Evolutionary conservation across 805 yeast genomes (phyloP), one percentile per base, ranked within the genome.

Genomic region (Dipodascus geniculatus): DNA sequence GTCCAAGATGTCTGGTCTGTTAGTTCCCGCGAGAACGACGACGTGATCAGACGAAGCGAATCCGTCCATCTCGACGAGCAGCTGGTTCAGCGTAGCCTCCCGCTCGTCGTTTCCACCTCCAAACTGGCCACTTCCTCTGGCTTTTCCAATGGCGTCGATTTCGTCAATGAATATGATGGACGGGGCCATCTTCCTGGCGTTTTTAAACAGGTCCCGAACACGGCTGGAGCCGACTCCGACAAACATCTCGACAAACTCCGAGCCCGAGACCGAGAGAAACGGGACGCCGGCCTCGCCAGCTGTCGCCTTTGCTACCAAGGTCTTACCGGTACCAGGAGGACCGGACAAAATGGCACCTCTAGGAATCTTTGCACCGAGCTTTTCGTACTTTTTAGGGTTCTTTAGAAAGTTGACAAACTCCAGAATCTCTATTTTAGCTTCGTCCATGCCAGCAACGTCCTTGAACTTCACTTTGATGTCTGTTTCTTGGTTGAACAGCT

Each of bases 271-370:
- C n/a, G 96, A 86, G 62, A 82, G 82, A 67, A 93, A 93, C 48
- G 99, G 97, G 42, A 93, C 99, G 55, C 93, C 95, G 0, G 99
- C 99, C 69, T 93, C 99, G 60, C 98, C 99, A 1, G 99, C 99
- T 51, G 98, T 93, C 3, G 99, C 99, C 66, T 88, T 91, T 11
- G 99, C 99, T 51, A 93, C 73, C 52, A 93, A 74, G 0, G 99
- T 93, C 68, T 93, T 93, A 81, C 99, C 99, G 8, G 99, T 93
- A 74, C 99, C 99, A 51, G 99, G 99, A n/a, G 99, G 96, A 51
- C 99, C 99, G 1, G 96, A 85, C 55, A 93, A 73, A 56, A 93
- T 87, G 9, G 99, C 99, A 61, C 99, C 99, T 66, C 98, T 81
- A 50, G 99, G 99, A 60, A 93, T 93, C 68, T 89, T 87, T 42